Percentiles rank a stretch among this genome's conserved stretches.
Conservation (phyloP, 768 basidiomycete genomes). For the Mrakia frigida region DNA sequence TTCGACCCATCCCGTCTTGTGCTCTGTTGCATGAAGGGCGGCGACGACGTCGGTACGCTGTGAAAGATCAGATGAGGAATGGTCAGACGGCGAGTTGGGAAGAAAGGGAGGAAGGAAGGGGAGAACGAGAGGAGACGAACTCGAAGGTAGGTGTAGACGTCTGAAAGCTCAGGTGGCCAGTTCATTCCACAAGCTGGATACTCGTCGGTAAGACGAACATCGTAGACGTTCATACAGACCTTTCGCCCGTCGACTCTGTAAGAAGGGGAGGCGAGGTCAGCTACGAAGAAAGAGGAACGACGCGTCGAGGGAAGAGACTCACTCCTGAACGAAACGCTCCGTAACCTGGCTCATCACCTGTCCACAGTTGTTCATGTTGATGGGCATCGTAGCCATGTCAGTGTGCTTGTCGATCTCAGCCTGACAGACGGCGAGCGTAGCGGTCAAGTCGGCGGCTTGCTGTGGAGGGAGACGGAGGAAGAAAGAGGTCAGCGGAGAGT, state of each 20-base stretch:
- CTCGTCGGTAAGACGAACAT: constrained; percentile 81
- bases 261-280: background rate
- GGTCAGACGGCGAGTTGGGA: constrained; percentile 7
- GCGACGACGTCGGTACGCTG: constrained; percentile 73
- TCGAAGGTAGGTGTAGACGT: constrained; percentile 69
- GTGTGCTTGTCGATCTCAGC: constrained; percentile 44
- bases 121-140: constrained; percentile 51
- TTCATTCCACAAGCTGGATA: constrained; percentile 91
- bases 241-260: constrained; percentile 61
- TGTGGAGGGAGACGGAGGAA: constrained; percentile 40
- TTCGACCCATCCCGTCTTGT: constrained; percentile 80
- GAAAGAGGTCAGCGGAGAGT: background rate
- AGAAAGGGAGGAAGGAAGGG: background rate
- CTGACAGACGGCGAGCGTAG: constrained; percentile 59
- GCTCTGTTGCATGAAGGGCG: constrained; percentile 74
- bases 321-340: constrained; percentile 46
- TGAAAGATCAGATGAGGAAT: background rate
- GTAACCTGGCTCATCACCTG: constrained; percentile 50
- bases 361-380: constrained; percentile 58
- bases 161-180: constrained; percentile 83
- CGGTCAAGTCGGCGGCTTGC: constrained; percentile 60
- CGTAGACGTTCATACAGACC: constrained; percentile 91
- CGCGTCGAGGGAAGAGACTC: constrained; percentile 31
- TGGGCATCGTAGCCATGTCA: constrained; percentile 43
- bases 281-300: background rate